Base-by-base conservation (phyloP, 306 rosid species). In the Delonix regia region DNA sequence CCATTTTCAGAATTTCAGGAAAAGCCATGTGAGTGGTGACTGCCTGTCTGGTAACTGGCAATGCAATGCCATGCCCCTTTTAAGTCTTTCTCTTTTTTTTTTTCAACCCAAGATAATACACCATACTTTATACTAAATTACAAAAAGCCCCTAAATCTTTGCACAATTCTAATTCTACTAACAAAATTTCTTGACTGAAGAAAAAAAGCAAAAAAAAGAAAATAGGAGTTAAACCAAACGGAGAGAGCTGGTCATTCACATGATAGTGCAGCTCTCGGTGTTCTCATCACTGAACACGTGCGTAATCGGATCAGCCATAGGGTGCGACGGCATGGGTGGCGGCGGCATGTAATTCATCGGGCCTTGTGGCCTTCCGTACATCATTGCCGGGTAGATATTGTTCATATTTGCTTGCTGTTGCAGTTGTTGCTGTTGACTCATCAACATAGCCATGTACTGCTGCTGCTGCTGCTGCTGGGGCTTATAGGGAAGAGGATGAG, bases 381-480 rank as follows among this genome's bases (percentile, higher is more conserved):
- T 88, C 90, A 88, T 90, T 2, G 71, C 82, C 18, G 83, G 94
- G 75, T 61, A 88, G 90, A 88, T 86, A 2, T 82, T 88, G 77
- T 73, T 81, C 51, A 86, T 89, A 44, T 70, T 52, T 47, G 76
- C 77, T 39, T 84, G 82, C 34, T 45, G 60, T 22, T 5, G 68
- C 45, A 19, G 60, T 2, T 47, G 52, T 6, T 63, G 89, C 15
- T 92, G 99, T 61, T 92, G 97, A 36, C 86, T 84, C 98, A 93
- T 88, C 98, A 95, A 69, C 94, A 91, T 90, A 3, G 97, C 96
- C 97, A 95, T 74, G 83, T 91, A 95, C 28, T 93, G 97, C 8
- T 85, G 94, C 21, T 59, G 82, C 28, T 93, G 97, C 8, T 85
- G 94, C 21, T 59, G 82, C 66, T 87, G 93, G 0, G 84, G 83